Percentiles rank a stretch among this genome's conserved stretches.
These are phyloP conservation scores for Syzygium malaccense DNA, from an alignment of 441 rosid genomes.

Conservation along the genomic window DNA sequence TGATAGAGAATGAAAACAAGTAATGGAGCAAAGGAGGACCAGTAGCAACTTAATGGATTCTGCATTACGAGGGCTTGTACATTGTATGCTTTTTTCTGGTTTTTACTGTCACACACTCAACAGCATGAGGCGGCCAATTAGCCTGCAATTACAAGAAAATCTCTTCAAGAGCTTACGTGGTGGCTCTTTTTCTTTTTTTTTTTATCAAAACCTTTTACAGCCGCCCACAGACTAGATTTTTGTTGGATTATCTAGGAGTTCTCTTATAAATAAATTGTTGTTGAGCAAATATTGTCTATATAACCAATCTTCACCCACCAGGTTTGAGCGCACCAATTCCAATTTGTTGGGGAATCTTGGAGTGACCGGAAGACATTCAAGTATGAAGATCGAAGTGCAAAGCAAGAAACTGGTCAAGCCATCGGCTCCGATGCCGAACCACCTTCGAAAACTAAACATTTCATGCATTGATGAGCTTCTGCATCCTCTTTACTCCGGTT, in stretches of 20 bases:
- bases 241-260: not conserved
- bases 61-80: too few species aligned
- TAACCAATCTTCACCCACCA: not conserved
- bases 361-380: not conserved
- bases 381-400: slow-evolving; percentile 1
- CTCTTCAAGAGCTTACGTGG: not conserved
- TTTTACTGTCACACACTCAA: too few species aligned
- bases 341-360: too few species aligned
- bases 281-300: not conserved
- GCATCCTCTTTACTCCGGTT: not conserved
- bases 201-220: not conserved
- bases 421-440: slow-evolving; percentile 4
- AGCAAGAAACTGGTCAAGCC: slow-evolving; percentile 9
- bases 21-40: too few species aligned
- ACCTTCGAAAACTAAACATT: not conserved
- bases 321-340: not conserved
- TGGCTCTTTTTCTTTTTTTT: not conserved
- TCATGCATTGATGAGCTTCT: slow-evolving; percentile 17
- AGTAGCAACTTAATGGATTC: too few species aligned
- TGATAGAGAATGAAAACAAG: too few species aligned
- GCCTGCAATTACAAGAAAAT: too few species aligned
- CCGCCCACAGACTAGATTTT: not conserved
- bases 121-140: too few species aligned
- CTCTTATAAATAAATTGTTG: not conserved
- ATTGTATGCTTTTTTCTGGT: too few species aligned